A percentile compares a stretch with the other conserved stretches of the same genome.
These are phyloP conservation scores for Cladosporium sp. DNA, from an alignment of 2,329 filamentous ascomycete species.

Conservation along the genomic window DNA sequence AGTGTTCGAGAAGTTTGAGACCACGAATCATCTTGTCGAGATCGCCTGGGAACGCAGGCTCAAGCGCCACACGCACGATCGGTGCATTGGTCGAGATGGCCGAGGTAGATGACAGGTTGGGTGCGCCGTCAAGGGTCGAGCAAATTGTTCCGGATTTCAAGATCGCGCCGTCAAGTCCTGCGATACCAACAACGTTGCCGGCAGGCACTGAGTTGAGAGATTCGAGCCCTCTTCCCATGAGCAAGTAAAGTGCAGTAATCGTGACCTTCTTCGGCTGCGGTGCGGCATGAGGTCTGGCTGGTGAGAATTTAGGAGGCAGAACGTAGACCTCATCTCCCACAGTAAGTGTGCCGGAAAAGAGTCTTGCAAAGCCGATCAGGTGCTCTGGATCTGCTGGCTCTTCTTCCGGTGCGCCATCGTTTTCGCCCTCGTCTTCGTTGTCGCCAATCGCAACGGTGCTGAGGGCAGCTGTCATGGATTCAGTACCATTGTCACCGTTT, in stretches of 20 bases:
- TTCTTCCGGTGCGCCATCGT: slow-evolving; percentile 44
- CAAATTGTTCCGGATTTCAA: slow-evolving; percentile 93
- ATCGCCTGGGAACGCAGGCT: slow-evolving; percentile 85
- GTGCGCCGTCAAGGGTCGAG: slow-evolving; percentile 76
- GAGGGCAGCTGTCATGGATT: slow-evolving; percentile 58
- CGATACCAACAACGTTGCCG: slow-evolving; percentile 92
- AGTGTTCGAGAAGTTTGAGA: slow-evolving; percentile 81
- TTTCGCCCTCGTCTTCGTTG: slow-evolving; percentile 43
- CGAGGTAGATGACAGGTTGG: slow-evolving; percentile 84
- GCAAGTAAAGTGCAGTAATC: slow-evolving; percentile 83
- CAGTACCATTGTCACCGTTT: slow-evolving; percentile 44
- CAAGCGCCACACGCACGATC: slow-evolving; percentile 93
- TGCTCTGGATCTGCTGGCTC: slow-evolving; percentile 73
- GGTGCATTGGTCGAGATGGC: slow-evolving; percentile 68
- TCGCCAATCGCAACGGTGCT: slow-evolving; percentile 59
- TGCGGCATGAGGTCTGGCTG: slow-evolving; percentile 65
- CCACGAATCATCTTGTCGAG: slow-evolving; percentile 93
- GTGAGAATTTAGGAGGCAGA: slow-evolving; percentile 87
- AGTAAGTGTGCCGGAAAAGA: slow-evolving; percentile 85
- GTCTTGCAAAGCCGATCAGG: slow-evolving; percentile 87
- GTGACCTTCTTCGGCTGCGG: slow-evolving; percentile 78
- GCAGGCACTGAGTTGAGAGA: slow-evolving; percentile 79
- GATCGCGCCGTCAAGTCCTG: slow-evolving; percentile 86
- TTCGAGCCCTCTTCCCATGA: slow-evolving; percentile 91
- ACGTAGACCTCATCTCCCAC: slow-evolving; percentile 92